These are phyloP conservation scores for Phytopythium helicoides DNA, from an alignment of 352 stramenopile species.

Conservation along the genomic window DNA sequence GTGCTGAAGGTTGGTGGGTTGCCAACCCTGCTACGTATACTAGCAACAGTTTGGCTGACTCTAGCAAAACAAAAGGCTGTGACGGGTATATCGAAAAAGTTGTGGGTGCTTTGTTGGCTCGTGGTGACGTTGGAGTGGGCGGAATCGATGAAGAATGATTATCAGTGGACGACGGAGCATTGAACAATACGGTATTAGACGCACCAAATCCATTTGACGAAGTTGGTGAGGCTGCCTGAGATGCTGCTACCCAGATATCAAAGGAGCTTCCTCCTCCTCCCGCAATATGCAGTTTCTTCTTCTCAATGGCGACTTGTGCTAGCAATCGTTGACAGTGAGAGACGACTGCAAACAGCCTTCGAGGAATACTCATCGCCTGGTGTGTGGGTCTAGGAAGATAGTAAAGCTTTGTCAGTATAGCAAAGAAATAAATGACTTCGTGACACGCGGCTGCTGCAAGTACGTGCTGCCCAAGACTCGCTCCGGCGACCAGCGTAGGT, in stretches of 20 bases:
- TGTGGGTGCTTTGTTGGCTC: not conserved
- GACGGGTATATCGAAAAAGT: conserved; percentile 1
- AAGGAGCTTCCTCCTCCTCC: conserved; percentile 3
- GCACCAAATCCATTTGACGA: not conserved
- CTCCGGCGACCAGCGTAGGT: not conserved
- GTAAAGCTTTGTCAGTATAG: conserved; percentile 24
- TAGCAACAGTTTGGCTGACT: conserved; percentile 35
- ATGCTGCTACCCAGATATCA: conserved; percentile 10
- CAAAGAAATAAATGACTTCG: conserved; percentile 10
- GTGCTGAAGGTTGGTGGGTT: conserved; percentile 9
- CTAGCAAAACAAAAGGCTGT: conserved; percentile 31
- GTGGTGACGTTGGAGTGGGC: not conserved
- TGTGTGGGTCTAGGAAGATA: conserved; percentile 5
- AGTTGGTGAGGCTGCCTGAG: not conserved
- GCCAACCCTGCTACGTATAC: conserved; percentile 26
- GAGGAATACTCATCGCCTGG: conserved; percentile 8
- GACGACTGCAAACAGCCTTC: conserved; percentile 25
- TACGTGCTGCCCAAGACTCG: not conserved
- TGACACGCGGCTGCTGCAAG: not conserved
- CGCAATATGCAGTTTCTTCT: conserved; percentile 28
- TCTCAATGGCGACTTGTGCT: conserved; percentile 26
- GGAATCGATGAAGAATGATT: not conserved
- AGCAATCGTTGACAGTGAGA: conserved; percentile 38
- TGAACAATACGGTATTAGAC: not conserved
- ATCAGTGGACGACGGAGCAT: not conserved